Conservation (phyloP, 257 asterid genomes). For the Solanum neorickii region DNA sequence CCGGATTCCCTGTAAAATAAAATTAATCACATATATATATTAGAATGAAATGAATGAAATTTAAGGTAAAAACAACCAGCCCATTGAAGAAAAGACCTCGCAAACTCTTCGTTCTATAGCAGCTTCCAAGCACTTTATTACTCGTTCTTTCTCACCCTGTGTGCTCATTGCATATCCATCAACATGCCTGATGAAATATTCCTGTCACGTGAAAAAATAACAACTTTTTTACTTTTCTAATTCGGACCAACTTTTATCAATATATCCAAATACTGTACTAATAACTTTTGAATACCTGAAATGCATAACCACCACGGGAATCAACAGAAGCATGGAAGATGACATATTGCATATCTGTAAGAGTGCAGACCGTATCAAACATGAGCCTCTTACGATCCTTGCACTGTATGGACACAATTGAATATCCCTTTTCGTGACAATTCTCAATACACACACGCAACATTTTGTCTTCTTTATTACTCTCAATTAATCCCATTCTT, state of each 20-base stretch:
- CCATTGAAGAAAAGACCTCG: constrained; percentile 22
- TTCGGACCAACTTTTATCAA: background rate
- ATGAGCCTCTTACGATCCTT: constrained; percentile 61
- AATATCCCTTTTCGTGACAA: constrained; percentile 62
- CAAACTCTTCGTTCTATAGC: constrained; percentile 71
- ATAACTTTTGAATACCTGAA: constrained; percentile 28
- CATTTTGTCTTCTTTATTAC: constrained; percentile 25
- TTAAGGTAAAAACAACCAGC: no score
- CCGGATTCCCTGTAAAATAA: constrained; percentile 36
- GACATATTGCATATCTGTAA: constrained; percentile 58
- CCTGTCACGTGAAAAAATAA: constrained; percentile 30
- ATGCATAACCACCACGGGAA: constrained; percentile 49
- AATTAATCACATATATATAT: background rate
- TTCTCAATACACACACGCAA: constrained; percentile 39
- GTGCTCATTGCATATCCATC: constrained; percentile 50
- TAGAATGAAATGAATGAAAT: no score
- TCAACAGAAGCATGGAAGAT: constrained; percentile 72
- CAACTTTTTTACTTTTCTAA: background rate
- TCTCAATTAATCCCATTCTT: background rate
- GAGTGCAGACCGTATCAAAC: constrained; percentile 84
- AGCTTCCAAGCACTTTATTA: constrained; percentile 57
- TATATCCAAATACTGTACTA: background rate
- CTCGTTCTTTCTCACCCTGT: constrained; percentile 51
- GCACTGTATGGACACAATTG: constrained; percentile 48
- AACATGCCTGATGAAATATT: constrained; percentile 53